Base-by-base conservation (phyloP, 2,329 filamentous ascomycete genomes). In the Stachybotrys elegans region DNA sequence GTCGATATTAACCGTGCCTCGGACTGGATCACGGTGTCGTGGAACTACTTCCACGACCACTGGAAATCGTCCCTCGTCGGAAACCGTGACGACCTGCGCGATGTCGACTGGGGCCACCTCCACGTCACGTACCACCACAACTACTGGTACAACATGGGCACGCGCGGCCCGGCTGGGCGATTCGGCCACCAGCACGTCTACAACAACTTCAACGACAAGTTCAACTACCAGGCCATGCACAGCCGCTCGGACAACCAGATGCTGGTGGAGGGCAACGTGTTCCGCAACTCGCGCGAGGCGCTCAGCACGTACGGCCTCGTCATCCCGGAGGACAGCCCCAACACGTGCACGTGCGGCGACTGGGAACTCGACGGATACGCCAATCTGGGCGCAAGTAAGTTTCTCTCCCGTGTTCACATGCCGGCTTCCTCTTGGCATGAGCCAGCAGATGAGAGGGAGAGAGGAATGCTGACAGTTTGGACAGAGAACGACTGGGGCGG, bases 251-350 rank as follows among this genome's bases (percentile, higher is more conserved):
- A 73, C 36, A 73, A 72, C 47, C 71, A 75, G 56, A 65, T 73
- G 0, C 62, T 74, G 4, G 69, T 75, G 5, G 71, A 75, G 48
- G 70, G 65, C 3, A 74, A 74, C 43, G 69, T 71, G 3, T 74
- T 75, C 57, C 56, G 64, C 5, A 64, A 71, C 42, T 75, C 73
- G 0, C 59, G 58, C 13, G 72, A 75, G 48, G 73, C 76, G 0
- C 55, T 78, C 20, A 74, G 67, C 50, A 77, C 75, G 0, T 76
- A 78, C 42, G 75, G 75, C 0, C 59, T 77, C 0, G 75, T 78
- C 2, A 72, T 79, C n/a, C 76, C 76, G 0, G 62, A 69, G 37
- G 75, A 78, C 47, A 73, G 69, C 35, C 75, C 75, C 0, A 79
- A 79, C 46, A 78, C 73, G 1, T 70, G 68, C 46, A 64, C 68